Evolutionary conservation across 768 basidiomycete genomes (phyloP), one percentile per base, ranked within the genome.

Genomic region (Rossbeevera mucosa): DNA sequence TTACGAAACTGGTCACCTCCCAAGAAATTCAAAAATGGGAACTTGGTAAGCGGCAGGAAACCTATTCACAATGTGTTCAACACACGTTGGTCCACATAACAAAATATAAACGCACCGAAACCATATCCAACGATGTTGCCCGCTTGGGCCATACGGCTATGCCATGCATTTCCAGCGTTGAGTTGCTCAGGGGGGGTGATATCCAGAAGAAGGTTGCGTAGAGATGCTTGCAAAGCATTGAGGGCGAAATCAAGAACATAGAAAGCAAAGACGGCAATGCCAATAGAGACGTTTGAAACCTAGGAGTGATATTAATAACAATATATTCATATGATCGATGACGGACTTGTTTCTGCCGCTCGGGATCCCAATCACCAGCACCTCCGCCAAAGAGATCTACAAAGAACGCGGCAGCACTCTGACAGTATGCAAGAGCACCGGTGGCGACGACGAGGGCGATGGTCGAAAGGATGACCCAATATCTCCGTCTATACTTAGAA

Each of bases 241-340:
- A 99, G 78, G n/a, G 93, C 91, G 64, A 99, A 99, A 70, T 99
- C 96, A 29, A 99, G 77, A 44, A 94, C 68, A 65, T 96, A 99
- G 72, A 99, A 98, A 0, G 89, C 86, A 21, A 85, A 75, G 24
- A 99, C 80, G 2, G 94, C 96, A 47, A 97, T 81, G 46, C 76
- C 81, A 51, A 98, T 95, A 11, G 93, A 82, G 24, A 80, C 82
- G 57, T 77, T 81, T 33, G 79, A 72, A 16, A 80, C 84, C 87
- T 91, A 56, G 18, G 43, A 44, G 46, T 14, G 12, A 22, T 16
- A 5, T 54, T 5, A 47, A 41, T 4, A 13, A 5, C 33, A 12
- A 18, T 14, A 28, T 41, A 5, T 26, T 28, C 12, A 21, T 26
- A 47, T 20, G 12, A 26, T 16, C 18, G 30, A 52, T 5, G 14